A percentile compares a stretch with the other conserved stretches of the same genome.
Evolutionary conservation across 2,329 filamentous ascomycete genomes (phyloP).

Genomic region (Penicillium frequentans): DNA sequence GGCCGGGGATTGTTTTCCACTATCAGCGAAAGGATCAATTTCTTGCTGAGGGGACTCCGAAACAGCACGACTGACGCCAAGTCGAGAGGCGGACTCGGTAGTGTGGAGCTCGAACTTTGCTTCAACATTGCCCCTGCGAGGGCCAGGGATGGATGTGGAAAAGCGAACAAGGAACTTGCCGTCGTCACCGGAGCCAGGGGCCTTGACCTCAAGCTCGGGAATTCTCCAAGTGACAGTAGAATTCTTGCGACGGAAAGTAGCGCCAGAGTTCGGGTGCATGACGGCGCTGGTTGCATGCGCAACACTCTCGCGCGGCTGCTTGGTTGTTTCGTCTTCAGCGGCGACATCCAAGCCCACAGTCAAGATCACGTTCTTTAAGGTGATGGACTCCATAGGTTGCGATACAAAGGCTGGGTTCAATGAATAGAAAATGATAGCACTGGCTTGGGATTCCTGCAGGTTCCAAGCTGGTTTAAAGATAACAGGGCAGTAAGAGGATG

Average conservation of each 20-base stretch:
- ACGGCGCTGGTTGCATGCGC: constrained; percentile 43
- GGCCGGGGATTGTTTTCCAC: constrained; percentile 30
- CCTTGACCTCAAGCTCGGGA: constrained; percentile 54
- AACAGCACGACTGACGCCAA: constrained; percentile 57
- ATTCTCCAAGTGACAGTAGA: constrained; percentile 49
- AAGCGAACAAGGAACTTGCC: constrained; percentile 84
- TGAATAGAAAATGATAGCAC: constrained; percentile 78
- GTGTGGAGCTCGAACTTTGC: constrained; percentile 73
- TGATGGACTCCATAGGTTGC: constrained; percentile 50
- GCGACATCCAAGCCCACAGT: constrained; percentile 50
- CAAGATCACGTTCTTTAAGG: constrained; percentile 75
- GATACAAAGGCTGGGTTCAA: constrained; percentile 70
- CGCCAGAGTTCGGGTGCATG: constrained; percentile 48
- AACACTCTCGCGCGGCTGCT: constrained; percentile 40
- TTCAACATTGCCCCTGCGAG: constrained; percentile 75
- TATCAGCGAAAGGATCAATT: constrained; percentile 52
- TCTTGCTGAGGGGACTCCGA: constrained; percentile 30
- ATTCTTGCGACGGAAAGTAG: constrained; percentile 47
- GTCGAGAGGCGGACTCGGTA: constrained; percentile 59
- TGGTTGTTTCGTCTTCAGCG: constrained; percentile 46
- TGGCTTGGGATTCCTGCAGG: constrained; percentile 79
- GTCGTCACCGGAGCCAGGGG: constrained; percentile 42
- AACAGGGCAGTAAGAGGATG: constrained; percentile 67
- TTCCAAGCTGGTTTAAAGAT: constrained; percentile 78
- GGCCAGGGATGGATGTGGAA: constrained; percentile 67